Evolutionary conservation across 139 green algal genomes (phyloP).

Genomic region (Picochlorum costavermella): DNA sequence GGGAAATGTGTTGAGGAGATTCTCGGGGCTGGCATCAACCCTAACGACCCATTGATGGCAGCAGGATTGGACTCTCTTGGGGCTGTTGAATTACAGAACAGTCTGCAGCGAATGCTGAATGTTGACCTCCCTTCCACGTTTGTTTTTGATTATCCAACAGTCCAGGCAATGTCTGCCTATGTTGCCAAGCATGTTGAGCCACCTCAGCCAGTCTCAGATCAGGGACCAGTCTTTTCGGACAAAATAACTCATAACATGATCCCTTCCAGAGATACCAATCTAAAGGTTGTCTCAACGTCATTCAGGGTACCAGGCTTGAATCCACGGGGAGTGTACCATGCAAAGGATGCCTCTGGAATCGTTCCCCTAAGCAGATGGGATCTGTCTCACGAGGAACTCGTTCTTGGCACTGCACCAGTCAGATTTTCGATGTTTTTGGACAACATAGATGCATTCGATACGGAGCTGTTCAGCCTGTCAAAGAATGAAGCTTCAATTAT

Average conservation of each 20-base stretch:
- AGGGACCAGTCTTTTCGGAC: no score
- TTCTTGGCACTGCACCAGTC: constrained; percentile 14
- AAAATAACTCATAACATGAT: no score
- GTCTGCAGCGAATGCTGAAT: constrained; percentile 13
- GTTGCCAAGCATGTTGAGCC: neutral
- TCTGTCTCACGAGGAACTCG: constrained; percentile 14
- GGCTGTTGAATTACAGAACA: neutral
- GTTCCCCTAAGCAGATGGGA: constrained; percentile 31
- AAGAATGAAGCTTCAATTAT: constrained; percentile 64
- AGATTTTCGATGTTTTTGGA: constrained; percentile 44
- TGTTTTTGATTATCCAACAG: constrained; percentile 71
- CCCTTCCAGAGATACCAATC: no score
- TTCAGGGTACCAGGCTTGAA: no score
- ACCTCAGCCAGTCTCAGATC: no score
- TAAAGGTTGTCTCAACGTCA: no score
- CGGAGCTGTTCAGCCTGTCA: constrained; percentile 52
- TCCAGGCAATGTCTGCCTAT: constrained; percentile 28
- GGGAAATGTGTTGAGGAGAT: neutral
- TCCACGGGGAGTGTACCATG: no score
- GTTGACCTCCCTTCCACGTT: constrained; percentile 43
- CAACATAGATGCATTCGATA: constrained; percentile 61
- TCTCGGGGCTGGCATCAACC: neutral
- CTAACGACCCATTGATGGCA: constrained; percentile 40
- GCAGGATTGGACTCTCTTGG: constrained; percentile 42
- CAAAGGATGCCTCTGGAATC: constrained; percentile 11